Conservation (phyloP, 2,329 filamentous ascomycete species). For the Ophiostoma tasmaniense region DNA sequence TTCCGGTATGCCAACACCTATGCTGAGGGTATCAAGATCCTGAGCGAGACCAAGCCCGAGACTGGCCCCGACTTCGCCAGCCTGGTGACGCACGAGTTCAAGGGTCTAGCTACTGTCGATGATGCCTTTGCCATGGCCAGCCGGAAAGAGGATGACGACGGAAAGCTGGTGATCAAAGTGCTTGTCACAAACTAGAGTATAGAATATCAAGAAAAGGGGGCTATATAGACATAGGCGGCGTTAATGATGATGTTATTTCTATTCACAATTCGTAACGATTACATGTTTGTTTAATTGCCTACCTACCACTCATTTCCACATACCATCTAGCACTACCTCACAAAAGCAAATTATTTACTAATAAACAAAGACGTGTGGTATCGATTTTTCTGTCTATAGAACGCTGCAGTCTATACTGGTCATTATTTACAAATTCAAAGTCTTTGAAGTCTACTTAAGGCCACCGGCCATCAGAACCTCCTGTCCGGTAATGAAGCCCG, state of each 20-base stretch:
- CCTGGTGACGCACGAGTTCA: slow-evolving; percentile 63
- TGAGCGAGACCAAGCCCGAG: slow-evolving; percentile 33
- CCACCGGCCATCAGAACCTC: slow-evolving; percentile 11
- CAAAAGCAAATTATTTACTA: background rate
- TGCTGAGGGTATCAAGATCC: slow-evolving; percentile 42
- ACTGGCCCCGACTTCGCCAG: slow-evolving; percentile 56
- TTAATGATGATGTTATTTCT: background rate
- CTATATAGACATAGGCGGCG: background rate
- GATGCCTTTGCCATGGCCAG: slow-evolving; percentile 66
- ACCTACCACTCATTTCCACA: too few species aligned
- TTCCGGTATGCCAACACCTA: slow-evolving; percentile 74
- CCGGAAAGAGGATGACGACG: slow-evolving; percentile 59
- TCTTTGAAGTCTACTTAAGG: background rate
- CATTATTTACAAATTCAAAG: background rate
- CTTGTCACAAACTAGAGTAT: slow-evolving; percentile 36
- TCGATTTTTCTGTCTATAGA: background rate
- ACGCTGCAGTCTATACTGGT: background rate
- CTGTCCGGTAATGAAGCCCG: slow-evolving; percentile 12
- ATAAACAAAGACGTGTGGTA: background rate
- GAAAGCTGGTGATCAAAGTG: slow-evolving; percentile 67
- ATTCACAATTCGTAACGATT: too few species aligned
- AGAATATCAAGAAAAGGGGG: background rate
- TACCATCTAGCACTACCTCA: background rate
- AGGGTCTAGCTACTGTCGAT: slow-evolving; percentile 53
- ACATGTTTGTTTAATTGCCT: background rate